Conservation (phyloP, 148 eudicot species). For the Drosera capensis region DNA sequence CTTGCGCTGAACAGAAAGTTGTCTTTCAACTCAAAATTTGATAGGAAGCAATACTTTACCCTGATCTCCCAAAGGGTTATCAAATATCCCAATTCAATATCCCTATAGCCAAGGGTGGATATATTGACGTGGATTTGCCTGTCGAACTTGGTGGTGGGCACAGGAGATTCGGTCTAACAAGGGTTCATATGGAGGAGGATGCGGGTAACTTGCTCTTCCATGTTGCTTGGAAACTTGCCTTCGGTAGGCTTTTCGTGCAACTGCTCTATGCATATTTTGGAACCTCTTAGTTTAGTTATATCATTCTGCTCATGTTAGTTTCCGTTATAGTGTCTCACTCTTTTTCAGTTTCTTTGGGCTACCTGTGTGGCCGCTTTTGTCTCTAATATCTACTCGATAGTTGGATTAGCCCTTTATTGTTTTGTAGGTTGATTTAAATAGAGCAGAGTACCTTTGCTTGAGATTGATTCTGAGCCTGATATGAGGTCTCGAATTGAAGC, state of each 20-base stretch:
- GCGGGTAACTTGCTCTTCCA: conserved; percentile 48
- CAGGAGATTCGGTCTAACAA: conserved; percentile 76
- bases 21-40: conserved; percentile 71
- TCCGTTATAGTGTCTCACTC: too few species aligned
- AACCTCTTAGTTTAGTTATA: too few species aligned
- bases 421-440: conserved; percentile 82
- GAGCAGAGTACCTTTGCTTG: conserved; percentile 96
- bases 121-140: conserved; percentile 81
- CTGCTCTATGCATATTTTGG: too few species aligned
- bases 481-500: conserved; percentile 95
- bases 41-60: conserved; percentile 97
- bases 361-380: too few species aligned
- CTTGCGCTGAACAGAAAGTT: conserved; percentile 85
- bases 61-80: conserved; percentile 95
- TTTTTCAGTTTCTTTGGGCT: too few species aligned
- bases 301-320: too few species aligned
- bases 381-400: too few species aligned
- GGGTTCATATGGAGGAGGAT: conserved; percentile 99
- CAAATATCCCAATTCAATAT: conserved; percentile 96
- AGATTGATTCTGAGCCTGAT: conserved; percentile 98
- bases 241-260: too few species aligned
- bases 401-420: too few species aligned
- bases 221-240: not conserved
- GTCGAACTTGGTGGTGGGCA: conserved; percentile 94
- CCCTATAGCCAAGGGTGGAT: conserved; percentile 79